These are phyloP conservation scores for Cytospora piceicola DNA, from an alignment of 2,329 filamentous ascomycete species.

Conservation along the genomic window DNA sequence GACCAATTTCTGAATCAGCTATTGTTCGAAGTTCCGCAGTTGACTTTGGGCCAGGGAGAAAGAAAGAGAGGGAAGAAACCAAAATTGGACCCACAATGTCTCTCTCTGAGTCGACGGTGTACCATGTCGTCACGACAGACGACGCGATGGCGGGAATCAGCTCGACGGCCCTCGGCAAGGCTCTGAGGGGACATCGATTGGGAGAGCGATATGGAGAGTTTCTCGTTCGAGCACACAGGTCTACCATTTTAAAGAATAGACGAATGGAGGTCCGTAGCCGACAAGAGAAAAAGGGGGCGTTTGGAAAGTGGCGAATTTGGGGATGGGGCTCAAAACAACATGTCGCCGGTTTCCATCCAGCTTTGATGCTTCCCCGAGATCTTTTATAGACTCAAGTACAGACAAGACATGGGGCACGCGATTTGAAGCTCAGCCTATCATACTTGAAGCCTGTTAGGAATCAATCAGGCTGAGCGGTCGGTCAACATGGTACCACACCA, in stretches of 20 bases:
- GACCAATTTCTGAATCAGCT: background rate
- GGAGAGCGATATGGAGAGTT: background rate
- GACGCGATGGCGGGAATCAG: conserved; percentile 13
- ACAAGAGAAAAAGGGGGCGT: background rate
- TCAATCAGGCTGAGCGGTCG: background rate
- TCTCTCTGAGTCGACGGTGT: conserved; percentile 12
- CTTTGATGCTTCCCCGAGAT: background rate
- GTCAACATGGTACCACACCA: background rate
- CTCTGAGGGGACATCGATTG: background rate
- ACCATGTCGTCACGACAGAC: conserved; percentile 16
- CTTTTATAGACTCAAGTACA: background rate
- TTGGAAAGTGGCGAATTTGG: no score
- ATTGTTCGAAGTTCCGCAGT: background rate
- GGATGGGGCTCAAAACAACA: background rate
- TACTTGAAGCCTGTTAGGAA: background rate
- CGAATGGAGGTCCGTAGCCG: background rate
- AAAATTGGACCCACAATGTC: conserved; percentile 5
- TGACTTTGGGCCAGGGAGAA: background rate
- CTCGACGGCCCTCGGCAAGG: conserved; percentile 5
- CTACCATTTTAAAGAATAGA: background rate
- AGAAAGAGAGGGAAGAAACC: background rate
- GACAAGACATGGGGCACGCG: no score
- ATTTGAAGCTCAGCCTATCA: no score
- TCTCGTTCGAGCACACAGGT: background rate
- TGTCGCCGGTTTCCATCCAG: background rate